Evolutionary conservation across 2,329 filamentous ascomycete species (phyloP).

Genomic region (Beauveria varroae): DNA sequence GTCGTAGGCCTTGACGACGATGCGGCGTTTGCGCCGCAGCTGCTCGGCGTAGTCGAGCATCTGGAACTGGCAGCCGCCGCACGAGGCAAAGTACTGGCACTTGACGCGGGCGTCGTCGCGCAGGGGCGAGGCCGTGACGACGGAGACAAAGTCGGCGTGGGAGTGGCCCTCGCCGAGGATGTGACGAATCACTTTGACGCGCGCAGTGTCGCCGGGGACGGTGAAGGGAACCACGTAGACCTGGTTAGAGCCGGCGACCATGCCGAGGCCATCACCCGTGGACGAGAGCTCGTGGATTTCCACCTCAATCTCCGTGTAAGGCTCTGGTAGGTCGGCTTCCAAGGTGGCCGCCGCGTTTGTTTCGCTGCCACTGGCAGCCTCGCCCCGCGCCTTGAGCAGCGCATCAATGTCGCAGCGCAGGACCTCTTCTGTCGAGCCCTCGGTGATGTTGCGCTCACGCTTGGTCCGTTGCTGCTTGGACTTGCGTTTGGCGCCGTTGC

Average conservation of each 20-base stretch:
- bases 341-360: conserved; percentile 1
- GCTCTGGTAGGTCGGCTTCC: conserved; percentile 45
- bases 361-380: conserved; percentile 18
- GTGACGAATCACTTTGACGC: conserved; percentile 73
- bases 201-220: conserved; percentile 74
- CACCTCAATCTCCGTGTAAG: conserved; percentile 70
- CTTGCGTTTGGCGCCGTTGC: conserved; percentile 13
- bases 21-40: conserved; percentile 71
- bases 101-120: conserved; percentile 70
- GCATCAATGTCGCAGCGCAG: conserved; percentile 55
- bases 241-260: conserved; percentile 48
- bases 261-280: conserved; percentile 81
- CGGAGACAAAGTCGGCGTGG: conserved; percentile 72
- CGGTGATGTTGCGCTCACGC: conserved; percentile 51
- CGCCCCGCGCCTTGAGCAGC: conserved; percentile 38
- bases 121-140: conserved; percentile 63
- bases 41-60: conserved; percentile 90
- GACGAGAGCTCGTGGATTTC: conserved; percentile 79
- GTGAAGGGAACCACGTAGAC: conserved; percentile 86
- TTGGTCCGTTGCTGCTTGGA: conserved; percentile 45
- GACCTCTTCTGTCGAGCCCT: conserved; percentile 60
- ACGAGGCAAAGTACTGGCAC: conserved; percentile 81
- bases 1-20: conserved; percentile 84
- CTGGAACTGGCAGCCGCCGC: conserved; percentile 93
- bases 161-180: conserved; percentile 59